Base-by-base conservation (phyloP, 2,329 filamentous ascomycete species). In the Neopestalotiopsis clavispora region DNA sequence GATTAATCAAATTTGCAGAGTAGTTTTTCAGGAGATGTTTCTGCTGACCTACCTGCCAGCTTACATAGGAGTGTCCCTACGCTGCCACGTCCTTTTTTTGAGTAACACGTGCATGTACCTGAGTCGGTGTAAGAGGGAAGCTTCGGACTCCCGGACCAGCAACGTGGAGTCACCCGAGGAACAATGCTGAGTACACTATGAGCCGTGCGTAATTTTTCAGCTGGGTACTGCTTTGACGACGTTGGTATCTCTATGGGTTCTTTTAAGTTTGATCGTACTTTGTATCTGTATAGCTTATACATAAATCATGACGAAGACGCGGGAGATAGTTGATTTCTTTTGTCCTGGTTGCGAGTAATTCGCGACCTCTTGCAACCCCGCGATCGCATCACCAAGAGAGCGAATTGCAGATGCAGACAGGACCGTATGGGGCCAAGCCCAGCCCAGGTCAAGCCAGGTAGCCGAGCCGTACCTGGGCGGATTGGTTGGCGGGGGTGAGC, bases 111-210 rank as follows among this genome's bases (percentile, higher is more conserved):
- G 45, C 45, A 52, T 17, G 32, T 40, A 40, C 12, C 20, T 34
- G 59, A 62, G 59, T 62, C 59, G 59, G 59, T 62, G 59, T 40
- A 62, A 62, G 32, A 40, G 13, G 34, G n/a, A 52, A 20, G 5
- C 20, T 52, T 52, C 45, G 45, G 45, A 52, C 45, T n/a, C 45
- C 45, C 45, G 45, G 45, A 52, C 45, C 45, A 20, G 45, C 45
- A 52, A 52, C 45, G 45, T 52, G 45, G 45, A 52, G 45, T 52
- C 45, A 52, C 45, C 45, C 23, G 45, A 52, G 45, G 17, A 20
- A 52, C 45, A 52, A 20, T n/a, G 45, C 45, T 52, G 45, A 52
- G 14, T 52, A 52, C 20, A 17, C 45, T 17, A 17, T 20, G 45
- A 52, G 45, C 45, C 45, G 20, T 23, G n/a, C 34, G n/a, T 17